Evolutionary conservation across 768 basidiomycete species (phyloP), one percentile per base, ranked within the genome.

Genomic region (Pleurotus platypus): DNA sequence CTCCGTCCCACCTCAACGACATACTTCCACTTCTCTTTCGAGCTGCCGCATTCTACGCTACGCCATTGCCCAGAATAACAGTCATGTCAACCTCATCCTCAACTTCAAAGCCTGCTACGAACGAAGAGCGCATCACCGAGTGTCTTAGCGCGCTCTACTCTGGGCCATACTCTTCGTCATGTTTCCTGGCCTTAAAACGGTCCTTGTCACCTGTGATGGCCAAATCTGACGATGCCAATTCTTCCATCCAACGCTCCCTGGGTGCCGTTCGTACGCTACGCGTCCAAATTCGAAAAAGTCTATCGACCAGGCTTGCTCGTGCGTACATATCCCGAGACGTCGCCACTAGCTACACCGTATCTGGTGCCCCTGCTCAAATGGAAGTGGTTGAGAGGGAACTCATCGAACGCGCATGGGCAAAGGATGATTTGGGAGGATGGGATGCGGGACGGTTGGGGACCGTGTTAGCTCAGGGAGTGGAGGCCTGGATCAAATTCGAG

Each of bases 1-100:
- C 85, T 4, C 78, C 85, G 5, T 69, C 69, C 9, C 77, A 80
- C 62, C 78, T 90, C 37, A 66, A 71, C 11, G 62, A 70, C 37
- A 83, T 91, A 53, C 73, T 91, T n/a, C 86, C 87, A 0, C 74
- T 87, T 35, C 80, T 92, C n/a, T 88, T 90, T 64, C 84, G 87
- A 15, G 80, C 80, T 18, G 76, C 89, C 20, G 82, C 86, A 1
- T 84, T 81, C 62, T 87, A 81, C 64, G 75, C 83, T 3, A 78
- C 83, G 2, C 83, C 88, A 1, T 78, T 92, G 13, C 87, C 90
- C 40, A 81, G 86, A 6, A 71, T 92, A 8, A 82, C 86, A 4
- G 73, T 90, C 42, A 74, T 74, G 49, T 66, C 67, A 58, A 67
- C 78, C 38, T 64, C 74, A 54, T 57, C 67, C 57, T 72, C 69